Conservation (phyloP, 2,329 filamentous ascomycete genomes). For the Colletotrichum tofieldiae region DNA sequence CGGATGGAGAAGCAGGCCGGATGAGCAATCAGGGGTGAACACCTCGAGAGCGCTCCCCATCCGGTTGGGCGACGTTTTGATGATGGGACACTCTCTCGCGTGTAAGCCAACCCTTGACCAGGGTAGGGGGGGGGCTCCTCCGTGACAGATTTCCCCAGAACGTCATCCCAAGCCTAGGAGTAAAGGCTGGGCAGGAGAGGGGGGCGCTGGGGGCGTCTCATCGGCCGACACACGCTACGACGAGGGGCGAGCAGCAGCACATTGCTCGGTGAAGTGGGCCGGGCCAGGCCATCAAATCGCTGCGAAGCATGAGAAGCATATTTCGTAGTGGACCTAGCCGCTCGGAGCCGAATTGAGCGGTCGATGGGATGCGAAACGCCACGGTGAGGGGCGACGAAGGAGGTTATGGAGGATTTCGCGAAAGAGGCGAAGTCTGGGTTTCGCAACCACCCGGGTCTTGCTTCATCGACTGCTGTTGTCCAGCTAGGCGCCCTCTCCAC, state of each 20-base stretch:
- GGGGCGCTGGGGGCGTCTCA: constrained; percentile 33
- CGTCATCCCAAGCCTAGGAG: constrained; percentile 18
- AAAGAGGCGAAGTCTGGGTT: constrained; percentile 22
- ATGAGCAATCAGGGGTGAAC: constrained; percentile 11
- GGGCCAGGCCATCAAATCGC: background rate
- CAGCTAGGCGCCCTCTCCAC: constrained; percentile 24
- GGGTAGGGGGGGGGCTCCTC: constrained; percentile 4
- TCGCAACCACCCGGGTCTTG: constrained; percentile 32
- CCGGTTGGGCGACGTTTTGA: constrained; percentile 24
- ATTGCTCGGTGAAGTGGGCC: constrained; percentile 13
- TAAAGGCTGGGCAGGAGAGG: constrained; percentile 27
- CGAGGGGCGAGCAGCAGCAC: background rate
- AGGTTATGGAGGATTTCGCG: constrained; percentile 5
- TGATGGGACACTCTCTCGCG: constrained; percentile 21
- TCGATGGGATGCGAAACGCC: constrained; percentile 25
- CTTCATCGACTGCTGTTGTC: constrained; percentile 22
- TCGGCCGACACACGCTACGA: constrained; percentile 33
- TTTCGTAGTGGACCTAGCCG: constrained; percentile 12
- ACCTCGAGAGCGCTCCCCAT: constrained; percentile 10
- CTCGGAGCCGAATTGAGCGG: background rate
- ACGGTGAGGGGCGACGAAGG: constrained; percentile 15
- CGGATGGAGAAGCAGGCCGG: constrained; percentile 26
- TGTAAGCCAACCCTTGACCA: constrained; percentile 32
- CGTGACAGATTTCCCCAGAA: constrained; percentile 15
- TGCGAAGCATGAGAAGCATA: constrained; percentile 23